Base-by-base conservation (phyloP, 768 basidiomycete genomes). In the Paxillus involutus region DNA sequence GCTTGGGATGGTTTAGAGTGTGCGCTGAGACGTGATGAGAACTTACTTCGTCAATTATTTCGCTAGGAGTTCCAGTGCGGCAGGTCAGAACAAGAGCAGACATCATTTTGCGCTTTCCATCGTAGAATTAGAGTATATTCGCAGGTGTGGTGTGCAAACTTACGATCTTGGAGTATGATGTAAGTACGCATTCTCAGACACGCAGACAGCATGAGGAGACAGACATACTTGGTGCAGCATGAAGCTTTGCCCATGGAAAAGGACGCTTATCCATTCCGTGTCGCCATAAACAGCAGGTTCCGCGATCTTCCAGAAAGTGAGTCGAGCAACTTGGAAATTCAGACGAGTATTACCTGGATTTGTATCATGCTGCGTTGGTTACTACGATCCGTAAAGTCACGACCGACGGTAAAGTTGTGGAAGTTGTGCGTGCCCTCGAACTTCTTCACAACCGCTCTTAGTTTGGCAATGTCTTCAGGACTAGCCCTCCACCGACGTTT, bases 221-320 rank as follows among this genome's bases (percentile, higher is more conserved):
- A 32, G n/a, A 73, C 79, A 49, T 63, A 94, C 94, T 78, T 99
- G 97, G 70, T 99, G 96, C 50, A 99, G 73, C 97, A 99, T 98
- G 71, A 99, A 99, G 62, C 92, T 94, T 71, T 99, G 97, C 0
- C 96, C 97, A 66, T 98, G 94, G 68, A 97, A 89, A 55, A 89
- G 76, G 17, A 98, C 86, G 43, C 89, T 89, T 42, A 98, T 83
- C 95, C 96, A 98, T 65, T 99, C 96, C 2, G 90, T 95, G 37
- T 86, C 86, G 19, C 91, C 93, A 57, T 93, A 88, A 3, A 96
- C 89, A 4, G 80, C 83, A n/a, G 96, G 95, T 47, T 96, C 91
- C 6, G 80, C 75, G 42, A 95, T 75, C 91, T 94, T 51, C 55
- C 10, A 29, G 32, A 32, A n/a, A 51, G 41, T 24, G 43, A 17